These are phyloP conservation scores for Pseudogymnoascus sp. DNA, from an alignment of 2,329 filamentous ascomycete species.

Conservation along the genomic window DNA sequence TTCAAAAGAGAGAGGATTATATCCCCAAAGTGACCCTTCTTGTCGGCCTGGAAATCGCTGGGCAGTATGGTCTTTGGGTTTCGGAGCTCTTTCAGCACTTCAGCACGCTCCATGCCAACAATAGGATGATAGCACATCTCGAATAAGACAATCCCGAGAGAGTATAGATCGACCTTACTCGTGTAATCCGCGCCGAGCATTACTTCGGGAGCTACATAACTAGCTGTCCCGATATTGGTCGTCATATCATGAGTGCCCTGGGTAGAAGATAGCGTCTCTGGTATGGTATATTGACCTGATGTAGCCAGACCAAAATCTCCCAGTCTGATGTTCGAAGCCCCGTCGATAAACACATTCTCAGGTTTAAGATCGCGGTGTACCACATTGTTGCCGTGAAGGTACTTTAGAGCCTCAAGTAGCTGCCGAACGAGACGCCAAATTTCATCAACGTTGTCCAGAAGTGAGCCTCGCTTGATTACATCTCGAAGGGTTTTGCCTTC, in stretches of 20 bases:
- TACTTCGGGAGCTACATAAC: constrained; percentile 91
- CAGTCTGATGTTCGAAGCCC: constrained; percentile 76
- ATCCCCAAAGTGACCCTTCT: constrained; percentile 62
- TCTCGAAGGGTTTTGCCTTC: constrained; percentile 87
- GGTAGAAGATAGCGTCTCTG: constrained; percentile 41
- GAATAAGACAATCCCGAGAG: constrained; percentile 93
- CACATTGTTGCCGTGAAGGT: constrained; percentile 86
- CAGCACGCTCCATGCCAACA: constrained; percentile 56
- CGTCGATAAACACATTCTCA: constrained; percentile 95
- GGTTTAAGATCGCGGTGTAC: constrained; percentile 96
- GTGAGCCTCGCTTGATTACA: constrained; percentile 70
- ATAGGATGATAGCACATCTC: constrained; percentile 80
- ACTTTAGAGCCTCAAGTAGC: constrained; percentile 78
- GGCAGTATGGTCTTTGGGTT: constrained; percentile 64
- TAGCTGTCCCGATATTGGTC: constrained; percentile 66
- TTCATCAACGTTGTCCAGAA: constrained; percentile 62
- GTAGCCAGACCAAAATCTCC: constrained; percentile 95
- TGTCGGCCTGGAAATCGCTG: constrained; percentile 62
- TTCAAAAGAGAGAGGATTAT: constrained; percentile 76
- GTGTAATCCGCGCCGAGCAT: constrained; percentile 72
- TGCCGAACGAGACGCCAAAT: constrained; percentile 89
- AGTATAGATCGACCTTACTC: constrained; percentile 96
- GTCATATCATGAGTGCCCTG: constrained; percentile 50
- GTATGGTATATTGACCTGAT: constrained; percentile 65
- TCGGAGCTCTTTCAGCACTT: constrained; percentile 61